Evolutionary conservation across 805 yeast genomes (phyloP).

Genomic region (Blastobotrys peoriensis): DNA sequence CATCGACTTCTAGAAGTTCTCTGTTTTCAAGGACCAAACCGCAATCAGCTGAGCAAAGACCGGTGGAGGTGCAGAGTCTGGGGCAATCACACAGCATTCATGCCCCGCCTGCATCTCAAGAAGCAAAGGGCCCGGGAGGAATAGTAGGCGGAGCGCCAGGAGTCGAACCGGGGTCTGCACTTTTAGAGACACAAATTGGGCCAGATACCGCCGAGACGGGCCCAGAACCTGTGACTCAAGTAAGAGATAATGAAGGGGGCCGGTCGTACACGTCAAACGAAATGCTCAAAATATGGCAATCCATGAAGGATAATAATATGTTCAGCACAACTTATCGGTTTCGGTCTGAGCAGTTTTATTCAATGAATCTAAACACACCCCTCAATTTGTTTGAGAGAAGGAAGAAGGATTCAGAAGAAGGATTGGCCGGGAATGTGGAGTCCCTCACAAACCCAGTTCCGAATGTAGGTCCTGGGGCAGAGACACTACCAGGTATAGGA

Average conservation of each 20-base stretch:
- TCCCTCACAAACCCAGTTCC: not conserved
- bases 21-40: not conserved
- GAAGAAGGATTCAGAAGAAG: conserved; percentile 17
- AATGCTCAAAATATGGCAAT: conserved; percentile 47
- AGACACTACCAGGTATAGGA: not conserved
- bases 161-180: no score
- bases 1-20: conserved; percentile 2
- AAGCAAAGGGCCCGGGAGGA: no score
- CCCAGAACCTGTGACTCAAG: no score
- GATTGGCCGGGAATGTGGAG: not conserved
- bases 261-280: conserved; percentile 45
- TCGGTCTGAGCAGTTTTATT: conserved; percentile 29
- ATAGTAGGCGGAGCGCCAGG: no score
- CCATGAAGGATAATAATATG: conserved; percentile 31
- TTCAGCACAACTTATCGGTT: conserved; percentile 19
- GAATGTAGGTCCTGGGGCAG: not conserved
- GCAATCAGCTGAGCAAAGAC: not conserved
- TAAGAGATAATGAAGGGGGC: conserved; percentile 33
- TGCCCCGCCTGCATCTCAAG: no score
- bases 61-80: not conserved
- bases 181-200: no score
- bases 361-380: conserved; percentile 26
- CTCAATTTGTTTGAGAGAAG: conserved; percentile 1
- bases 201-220: no score
- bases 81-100: no score